A percentile compares a stretch with the other conserved stretches of the same genome.
phyloP scores from a whole-genome alignment of 1,139 yeast genomes.

The Lodderomyces pseudojiufengensis region DNA sequence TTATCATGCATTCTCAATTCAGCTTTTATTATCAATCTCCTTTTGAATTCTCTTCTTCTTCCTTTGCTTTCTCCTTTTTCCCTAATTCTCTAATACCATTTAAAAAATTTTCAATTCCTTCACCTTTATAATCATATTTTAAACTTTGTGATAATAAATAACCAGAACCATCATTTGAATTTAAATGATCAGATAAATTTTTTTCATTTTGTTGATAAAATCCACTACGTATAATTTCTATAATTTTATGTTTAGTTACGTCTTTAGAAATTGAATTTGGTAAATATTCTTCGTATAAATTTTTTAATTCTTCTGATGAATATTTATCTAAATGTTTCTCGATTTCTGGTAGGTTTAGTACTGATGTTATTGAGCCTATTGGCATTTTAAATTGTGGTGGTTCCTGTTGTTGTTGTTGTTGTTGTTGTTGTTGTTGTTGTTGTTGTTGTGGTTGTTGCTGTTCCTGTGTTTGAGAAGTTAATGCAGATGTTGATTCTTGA shows the following conservation, averaged over 20 bases:
- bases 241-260: conserved; percentile 38
- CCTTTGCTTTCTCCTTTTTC: conserved; percentile 18
- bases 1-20: too few species aligned
- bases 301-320: conserved; percentile 32
- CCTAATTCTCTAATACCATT: conserved; percentile 41
- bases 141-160: conserved; percentile 49
- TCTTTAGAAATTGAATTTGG: conserved; percentile 38
- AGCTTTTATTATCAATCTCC: too few species aligned
- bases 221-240: conserved; percentile 48
- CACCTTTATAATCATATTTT: conserved; percentile 52
- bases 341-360: conserved; percentile 37
- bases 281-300: conserved; percentile 36
- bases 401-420: conserved; percentile 1
- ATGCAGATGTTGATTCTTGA: too few species aligned
- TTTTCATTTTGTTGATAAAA: conserved; percentile 50
- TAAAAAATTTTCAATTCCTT: conserved; percentile 55
- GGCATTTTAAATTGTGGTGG: conserved; percentile 17
- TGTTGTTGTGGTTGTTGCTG: conserved; percentile 1
- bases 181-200: conserved; percentile 43
- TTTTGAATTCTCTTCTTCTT: conserved; percentile 9
- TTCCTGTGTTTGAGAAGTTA: too few species aligned
- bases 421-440: not conserved
- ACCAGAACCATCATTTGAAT: conserved; percentile 45
- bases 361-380: conserved; percentile 32
- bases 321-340: conserved; percentile 37